phyloP scores from a whole-genome alignment of 345 rosid species.

The Punica granatum region DNA sequence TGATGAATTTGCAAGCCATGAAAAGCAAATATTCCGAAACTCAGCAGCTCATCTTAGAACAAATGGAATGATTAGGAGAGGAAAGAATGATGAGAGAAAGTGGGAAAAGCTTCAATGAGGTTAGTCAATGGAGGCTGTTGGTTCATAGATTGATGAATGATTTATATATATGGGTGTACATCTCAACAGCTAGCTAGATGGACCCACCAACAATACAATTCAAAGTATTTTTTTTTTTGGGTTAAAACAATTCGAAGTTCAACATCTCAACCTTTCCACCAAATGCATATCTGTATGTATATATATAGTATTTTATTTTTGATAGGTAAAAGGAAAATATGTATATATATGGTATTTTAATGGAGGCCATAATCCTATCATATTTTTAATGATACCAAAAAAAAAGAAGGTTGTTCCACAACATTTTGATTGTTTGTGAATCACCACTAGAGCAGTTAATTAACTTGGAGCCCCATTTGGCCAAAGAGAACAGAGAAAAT shows the following conservation, averaged over 20 bases:
- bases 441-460: no score
- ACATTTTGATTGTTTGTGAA: no score
- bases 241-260: no score
- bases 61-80: not conserved
- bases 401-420: no score
- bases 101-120: not conserved
- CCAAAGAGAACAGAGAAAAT: no score
- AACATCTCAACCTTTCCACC: not conserved
- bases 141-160: not conserved
- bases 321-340: no score
- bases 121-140: not conserved
- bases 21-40: not conserved
- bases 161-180: not conserved
- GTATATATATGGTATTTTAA: no score
- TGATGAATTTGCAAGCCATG: not conserved
- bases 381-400: no score
- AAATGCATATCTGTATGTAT: no score
- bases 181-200: not conserved
- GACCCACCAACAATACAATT: not conserved
- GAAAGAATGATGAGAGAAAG: not conserved
- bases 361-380: not conserved
- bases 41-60: not conserved
- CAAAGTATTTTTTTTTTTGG: no score
- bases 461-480: no score
- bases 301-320: no score